phyloP scores from a whole-genome alignment of 2,329 filamentous ascomycete genomes.

The Fusarium siculi region DNA sequence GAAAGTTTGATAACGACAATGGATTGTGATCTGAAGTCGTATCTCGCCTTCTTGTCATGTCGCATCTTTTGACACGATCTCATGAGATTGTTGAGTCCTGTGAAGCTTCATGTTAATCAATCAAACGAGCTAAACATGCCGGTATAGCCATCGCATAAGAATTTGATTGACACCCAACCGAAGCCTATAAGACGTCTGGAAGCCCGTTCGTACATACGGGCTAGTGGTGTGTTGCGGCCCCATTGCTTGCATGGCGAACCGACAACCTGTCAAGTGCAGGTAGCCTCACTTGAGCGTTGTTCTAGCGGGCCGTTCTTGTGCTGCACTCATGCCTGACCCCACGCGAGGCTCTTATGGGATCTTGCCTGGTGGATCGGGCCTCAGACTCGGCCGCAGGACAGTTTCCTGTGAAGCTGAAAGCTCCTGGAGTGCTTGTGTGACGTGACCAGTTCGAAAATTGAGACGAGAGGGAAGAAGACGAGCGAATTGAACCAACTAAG shows the following conservation, averaged over 20 bases:
- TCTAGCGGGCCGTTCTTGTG: slow-evolving; percentile 26
- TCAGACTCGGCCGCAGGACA: slow-evolving; percentile 18
- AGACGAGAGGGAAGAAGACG: slow-evolving; percentile 26
- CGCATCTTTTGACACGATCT: background rate
- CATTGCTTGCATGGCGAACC: slow-evolving; percentile 46
- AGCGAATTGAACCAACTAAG: slow-evolving; percentile 7
- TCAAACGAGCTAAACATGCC: slow-evolving; percentile 22
- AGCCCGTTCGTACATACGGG: slow-evolving; percentile 29
- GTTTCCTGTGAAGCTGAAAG: slow-evolving; percentile 32
- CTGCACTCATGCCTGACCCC: slow-evolving; percentile 47
- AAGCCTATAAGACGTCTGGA: slow-evolving; percentile 21
- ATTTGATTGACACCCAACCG: slow-evolving; percentile 17
- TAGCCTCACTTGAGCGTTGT: slow-evolving; percentile 40
- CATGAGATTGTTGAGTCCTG: background rate
- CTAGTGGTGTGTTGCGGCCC: slow-evolving; percentile 35
- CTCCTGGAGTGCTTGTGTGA: slow-evolving; percentile 25
- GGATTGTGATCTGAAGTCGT: background rate
- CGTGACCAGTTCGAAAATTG: slow-evolving; percentile 18
- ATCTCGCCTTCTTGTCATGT: background rate
- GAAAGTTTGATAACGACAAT: background rate
- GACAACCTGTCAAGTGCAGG: slow-evolving; percentile 42
- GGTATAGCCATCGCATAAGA: slow-evolving; percentile 10
- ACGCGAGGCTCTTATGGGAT: slow-evolving; percentile 33
- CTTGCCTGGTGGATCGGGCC: slow-evolving; percentile 36
- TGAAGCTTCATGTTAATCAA: background rate